Percentiles rank a stretch among this genome's conserved stretches.
Evolutionary conservation across 371 early-diverging fungal genomes (phyloP).

Genomic region (Rhizopus microsporus): DNA sequence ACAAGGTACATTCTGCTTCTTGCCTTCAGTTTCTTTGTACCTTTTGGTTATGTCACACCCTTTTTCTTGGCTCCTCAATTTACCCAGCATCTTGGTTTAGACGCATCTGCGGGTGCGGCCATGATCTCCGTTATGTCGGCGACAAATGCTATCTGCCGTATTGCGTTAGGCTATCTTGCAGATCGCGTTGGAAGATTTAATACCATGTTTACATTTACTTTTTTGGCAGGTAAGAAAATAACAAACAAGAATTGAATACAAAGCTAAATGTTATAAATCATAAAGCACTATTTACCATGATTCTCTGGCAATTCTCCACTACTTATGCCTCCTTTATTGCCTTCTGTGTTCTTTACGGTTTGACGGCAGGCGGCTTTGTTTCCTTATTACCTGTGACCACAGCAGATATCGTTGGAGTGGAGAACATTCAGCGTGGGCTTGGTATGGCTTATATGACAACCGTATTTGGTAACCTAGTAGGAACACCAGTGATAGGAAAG

Average conservation of each 20-base stretch:
- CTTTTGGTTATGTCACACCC: constrained; percentile 38
- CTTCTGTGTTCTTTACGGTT: constrained; percentile 49
- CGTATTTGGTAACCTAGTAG: constrained; percentile 46
- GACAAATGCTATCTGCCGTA: constrained; percentile 47
- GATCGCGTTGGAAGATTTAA: constrained; percentile 51
- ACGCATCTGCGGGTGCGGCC: constrained; percentile 21
- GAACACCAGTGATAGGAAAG: constrained; percentile 49
- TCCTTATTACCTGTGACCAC: constrained; percentile 49
- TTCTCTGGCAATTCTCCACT: constrained; percentile 70
- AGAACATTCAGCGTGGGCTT: constrained; percentile 36
- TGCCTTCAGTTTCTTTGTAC: constrained; percentile 28
- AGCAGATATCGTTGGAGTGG: constrained; percentile 53
- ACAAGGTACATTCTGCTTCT: constrained; percentile 21
- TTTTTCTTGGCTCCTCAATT: constrained; percentile 45
- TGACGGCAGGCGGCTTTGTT: constrained; percentile 56
- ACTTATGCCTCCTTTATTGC: constrained; percentile 29
- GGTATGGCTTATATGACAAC: constrained; percentile 40
- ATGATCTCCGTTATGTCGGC: constrained; percentile 44
- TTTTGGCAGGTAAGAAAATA: constrained; percentile 29
- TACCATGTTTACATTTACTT: constrained; percentile 49
- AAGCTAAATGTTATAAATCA: neutral
- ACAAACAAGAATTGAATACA: neutral
- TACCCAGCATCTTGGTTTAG: constrained; percentile 29
- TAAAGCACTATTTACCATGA: constrained; percentile 48
- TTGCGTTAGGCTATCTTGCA: constrained; percentile 38